Evolutionary conservation across 2,329 filamentous ascomycete species (phyloP), one percentile per base, ranked within the genome.

Genomic region (Diaporthe aspalathi): DNA sequence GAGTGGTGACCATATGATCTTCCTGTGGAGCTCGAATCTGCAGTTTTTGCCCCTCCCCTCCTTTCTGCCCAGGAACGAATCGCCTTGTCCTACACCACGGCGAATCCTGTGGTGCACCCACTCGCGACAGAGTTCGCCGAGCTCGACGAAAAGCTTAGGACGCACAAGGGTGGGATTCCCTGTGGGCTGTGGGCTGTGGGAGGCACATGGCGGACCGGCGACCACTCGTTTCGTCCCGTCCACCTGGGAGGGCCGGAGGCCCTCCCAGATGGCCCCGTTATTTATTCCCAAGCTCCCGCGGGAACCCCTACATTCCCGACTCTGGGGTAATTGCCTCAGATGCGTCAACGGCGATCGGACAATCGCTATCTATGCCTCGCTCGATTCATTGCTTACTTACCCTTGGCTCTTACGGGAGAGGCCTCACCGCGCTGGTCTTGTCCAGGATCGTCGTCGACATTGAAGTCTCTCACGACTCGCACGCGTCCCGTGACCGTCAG

Each of bases 101-200:
- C 8, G 20, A 24, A 43, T 20, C 43, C 24, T 8, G 32, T 8
- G 11, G 11, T 2, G 35, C 9, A 38, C 11, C 2, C 16, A 85
- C 38, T 29, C 53, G 43, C n/a, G 29, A 27, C 14, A 57, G 35
- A 57, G 43, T 47, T 47, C 40, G 53, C 66, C 52, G 43, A 50
- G 49, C 27, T 16, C 12, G 29, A 17, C 17, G 22, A 38, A 45
- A 88, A 20, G 32, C 27, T 20, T 24, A 35, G 27, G 6, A 35
- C 60, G 60, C n/a, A 8, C 20, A 27, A 49, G 14, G 43, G 43
- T 49, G 40, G 43, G 60, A 63, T 47, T 12, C 20, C 27, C 40
- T 62, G 40, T 32, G 5, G 40, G 54, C 22, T 27, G 9, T 12
- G 35, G 35, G 35, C 35, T 35, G 52, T 22, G 50, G 50, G 7